phyloP scores from a whole-genome alignment of 192 early-diverging fungal species.

The Coemansia sp. region DNA sequence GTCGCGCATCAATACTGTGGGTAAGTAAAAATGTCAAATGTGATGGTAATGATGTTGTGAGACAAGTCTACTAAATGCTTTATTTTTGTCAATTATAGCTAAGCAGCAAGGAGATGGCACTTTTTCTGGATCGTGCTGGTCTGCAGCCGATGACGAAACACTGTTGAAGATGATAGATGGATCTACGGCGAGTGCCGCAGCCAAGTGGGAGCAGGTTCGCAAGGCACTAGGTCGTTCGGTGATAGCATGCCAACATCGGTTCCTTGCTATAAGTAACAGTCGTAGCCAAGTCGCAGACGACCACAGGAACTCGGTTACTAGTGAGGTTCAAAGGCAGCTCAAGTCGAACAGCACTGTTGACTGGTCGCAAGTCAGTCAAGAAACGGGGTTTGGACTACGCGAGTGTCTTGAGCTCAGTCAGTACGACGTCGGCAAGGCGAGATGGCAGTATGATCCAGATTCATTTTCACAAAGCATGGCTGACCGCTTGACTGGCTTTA shows the following conservation, averaged over 20 bases:
- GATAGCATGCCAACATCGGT: neutral
- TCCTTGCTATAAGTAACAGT: neutral
- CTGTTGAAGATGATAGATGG: neutral
- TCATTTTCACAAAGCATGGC: constrained; percentile 8
- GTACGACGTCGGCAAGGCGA: neutral
- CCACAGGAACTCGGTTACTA: neutral
- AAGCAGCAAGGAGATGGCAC: neutral
- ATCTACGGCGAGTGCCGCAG: neutral
- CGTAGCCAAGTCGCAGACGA: neutral
- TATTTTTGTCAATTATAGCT: neutral
- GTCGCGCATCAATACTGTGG: neutral
- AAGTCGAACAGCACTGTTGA: neutral
- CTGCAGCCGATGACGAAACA: neutral
- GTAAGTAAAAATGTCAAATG: neutral
- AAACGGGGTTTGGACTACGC: neutral
- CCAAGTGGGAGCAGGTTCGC: neutral
- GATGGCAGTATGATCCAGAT: constrained; percentile 12
- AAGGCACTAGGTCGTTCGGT: neutral
- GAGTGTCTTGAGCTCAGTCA: constrained; percentile 13
- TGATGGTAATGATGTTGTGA: neutral
- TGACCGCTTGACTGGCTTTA: constrained; percentile 14
- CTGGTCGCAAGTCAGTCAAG: neutral
- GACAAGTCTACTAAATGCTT: neutral
- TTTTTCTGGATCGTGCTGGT: neutral
- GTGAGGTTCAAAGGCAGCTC: neutral